Conservation (phyloP, 371 early-diverging fungal species). For the Funneliformis caledonium region DNA sequence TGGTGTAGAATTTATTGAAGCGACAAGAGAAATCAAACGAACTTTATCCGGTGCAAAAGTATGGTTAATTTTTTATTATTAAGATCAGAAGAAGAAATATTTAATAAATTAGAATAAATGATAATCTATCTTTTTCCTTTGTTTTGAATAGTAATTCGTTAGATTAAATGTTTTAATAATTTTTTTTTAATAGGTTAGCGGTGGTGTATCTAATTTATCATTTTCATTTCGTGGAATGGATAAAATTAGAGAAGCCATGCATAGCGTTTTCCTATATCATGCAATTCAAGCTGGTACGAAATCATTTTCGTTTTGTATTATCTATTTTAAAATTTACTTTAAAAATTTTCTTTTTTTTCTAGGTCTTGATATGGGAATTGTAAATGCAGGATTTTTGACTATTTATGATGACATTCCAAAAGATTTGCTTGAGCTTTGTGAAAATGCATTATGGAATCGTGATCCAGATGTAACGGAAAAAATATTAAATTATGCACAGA, state of each 20-base stretch:
- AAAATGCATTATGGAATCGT: conserved; percentile 89
- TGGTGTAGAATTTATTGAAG: conserved; percentile 91
- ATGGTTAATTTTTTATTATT: conserved; percentile 13
- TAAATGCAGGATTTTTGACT: conserved; percentile 92
- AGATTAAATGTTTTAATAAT: too few relatives aligned
- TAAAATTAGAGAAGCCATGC: conserved; percentile 91
- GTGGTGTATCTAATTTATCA: conserved; percentile 94
- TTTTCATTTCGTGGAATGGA: conserved; percentile 96
- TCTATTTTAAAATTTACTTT: not conserved
- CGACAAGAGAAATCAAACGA: conserved; percentile 73
- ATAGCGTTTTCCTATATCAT: conserved; percentile 92
- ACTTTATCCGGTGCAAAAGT: conserved; percentile 87
- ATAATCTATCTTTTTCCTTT: too few relatives aligned
- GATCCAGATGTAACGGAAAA: conserved; percentile 92
- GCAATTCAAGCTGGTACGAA: conserved; percentile 76
- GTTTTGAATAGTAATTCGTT: too few relatives aligned
- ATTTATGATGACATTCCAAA: conserved; percentile 94
- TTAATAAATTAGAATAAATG: too few relatives aligned
- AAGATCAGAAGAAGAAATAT: not conserved
- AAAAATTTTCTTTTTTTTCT: not conserved
- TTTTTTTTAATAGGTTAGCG: conserved; percentile 63
- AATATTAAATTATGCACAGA: conserved; percentile 84
- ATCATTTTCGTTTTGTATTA: not conserved
- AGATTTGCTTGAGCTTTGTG: conserved; percentile 87
- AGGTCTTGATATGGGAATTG: conserved; percentile 94